phyloP scores from a whole-genome alignment of 2,329 filamentous ascomycete species.

The Paracoccidioides lutzii region DNA sequence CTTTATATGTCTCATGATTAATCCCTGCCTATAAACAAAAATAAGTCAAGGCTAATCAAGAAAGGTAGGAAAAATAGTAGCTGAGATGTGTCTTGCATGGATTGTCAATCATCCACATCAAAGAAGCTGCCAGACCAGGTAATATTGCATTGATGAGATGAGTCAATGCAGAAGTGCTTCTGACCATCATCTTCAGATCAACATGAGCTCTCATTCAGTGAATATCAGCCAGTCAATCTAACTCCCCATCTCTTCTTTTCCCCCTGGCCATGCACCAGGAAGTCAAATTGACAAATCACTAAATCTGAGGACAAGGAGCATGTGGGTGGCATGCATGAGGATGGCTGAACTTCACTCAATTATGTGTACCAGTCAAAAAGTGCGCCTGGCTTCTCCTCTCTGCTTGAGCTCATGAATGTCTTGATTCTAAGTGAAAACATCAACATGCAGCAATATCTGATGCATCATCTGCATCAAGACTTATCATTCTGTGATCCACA shows the following conservation, averaged over 20 bases:
- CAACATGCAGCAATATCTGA: neutral
- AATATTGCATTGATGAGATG: neutral
- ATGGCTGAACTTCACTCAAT: no score
- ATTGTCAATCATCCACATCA: neutral
- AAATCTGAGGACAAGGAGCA: no score
- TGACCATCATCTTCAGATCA: neutral
- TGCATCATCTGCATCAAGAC: neutral
- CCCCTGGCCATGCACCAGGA: no score
- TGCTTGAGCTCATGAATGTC: neutral
- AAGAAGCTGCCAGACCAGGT: neutral
- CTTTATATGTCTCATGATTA: neutral
- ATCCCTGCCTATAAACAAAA: neutral
- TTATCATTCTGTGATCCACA: neutral
- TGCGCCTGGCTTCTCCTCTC: neutral
- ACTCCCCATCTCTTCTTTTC: no score
- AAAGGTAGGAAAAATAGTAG: neutral
- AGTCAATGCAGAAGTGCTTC: neutral
- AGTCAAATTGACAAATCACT: no score
- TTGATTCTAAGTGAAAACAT: neutral
- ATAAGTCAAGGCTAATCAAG: neutral
- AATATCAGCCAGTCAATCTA: no score
- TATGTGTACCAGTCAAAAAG: neutral
- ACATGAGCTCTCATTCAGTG: neutral
- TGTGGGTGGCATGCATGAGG: no score
- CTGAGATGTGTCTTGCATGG: neutral